Percentiles rank a stretch among this genome's conserved stretches.
phyloP scores from a whole-genome alignment of 257 asterid species.

The Solanum rostratum region DNA sequence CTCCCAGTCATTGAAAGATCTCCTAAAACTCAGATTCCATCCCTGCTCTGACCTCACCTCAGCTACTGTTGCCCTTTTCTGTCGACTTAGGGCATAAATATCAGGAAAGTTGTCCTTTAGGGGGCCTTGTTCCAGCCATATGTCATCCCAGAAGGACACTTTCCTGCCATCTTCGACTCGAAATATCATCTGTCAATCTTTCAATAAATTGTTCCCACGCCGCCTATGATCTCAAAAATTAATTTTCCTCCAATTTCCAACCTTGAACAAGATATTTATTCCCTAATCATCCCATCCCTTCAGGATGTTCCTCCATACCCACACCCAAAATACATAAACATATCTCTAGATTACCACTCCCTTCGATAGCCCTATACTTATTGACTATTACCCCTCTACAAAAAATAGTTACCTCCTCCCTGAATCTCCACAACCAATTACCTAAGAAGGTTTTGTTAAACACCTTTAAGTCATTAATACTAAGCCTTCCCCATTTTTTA shows the following conservation, averaged over 20 bases:
- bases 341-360: not conserved
- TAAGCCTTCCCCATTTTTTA: not conserved
- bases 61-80: too few species aligned
- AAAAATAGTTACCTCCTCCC: not conserved
- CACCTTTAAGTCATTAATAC: not conserved
- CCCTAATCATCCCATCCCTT: too few species aligned
- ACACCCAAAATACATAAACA: not conserved
- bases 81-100: too few species aligned
- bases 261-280: too few species aligned
- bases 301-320: too few species aligned
- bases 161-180: too few species aligned
- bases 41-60: too few species aligned
- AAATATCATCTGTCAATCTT: not conserved
- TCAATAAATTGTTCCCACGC: not conserved
- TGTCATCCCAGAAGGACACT: too few species aligned
- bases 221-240: not conserved
- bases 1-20: too few species aligned
- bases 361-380: not conserved
- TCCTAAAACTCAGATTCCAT: too few species aligned
- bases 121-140: too few species aligned
- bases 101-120: too few species aligned
- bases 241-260: not conserved
- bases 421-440: not conserved
- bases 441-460: not conserved
- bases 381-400: not conserved